A percentile compares a stretch with the other conserved stretches of the same genome.
These are phyloP conservation scores for Prunus armeniaca DNA, from an alignment of 306 rosid species.

Conservation along the genomic window DNA sequence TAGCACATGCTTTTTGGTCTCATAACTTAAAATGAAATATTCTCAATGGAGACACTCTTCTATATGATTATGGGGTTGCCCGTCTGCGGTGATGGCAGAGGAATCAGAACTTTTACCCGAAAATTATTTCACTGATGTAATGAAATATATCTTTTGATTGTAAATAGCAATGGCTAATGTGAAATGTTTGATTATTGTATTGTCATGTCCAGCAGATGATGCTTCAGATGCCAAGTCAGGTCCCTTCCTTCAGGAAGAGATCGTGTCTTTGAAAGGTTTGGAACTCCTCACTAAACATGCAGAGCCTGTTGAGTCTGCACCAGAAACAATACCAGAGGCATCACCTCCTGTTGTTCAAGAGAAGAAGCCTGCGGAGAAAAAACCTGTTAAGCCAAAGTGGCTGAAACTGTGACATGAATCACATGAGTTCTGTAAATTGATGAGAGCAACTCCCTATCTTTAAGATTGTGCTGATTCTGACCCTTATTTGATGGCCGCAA, in stretches of 20 bases:
- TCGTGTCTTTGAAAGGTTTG: conserved; percentile 65
- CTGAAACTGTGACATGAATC: conserved; percentile 55
- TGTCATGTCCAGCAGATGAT: conserved; percentile 40
- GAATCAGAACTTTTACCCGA: background rate
- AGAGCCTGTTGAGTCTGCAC: conserved; percentile 32
- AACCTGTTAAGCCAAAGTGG: conserved; percentile 82
- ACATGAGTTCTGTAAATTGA: background rate
- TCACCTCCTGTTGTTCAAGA: conserved; percentile 52
- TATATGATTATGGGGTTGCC: background rate
- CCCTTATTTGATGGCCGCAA: background rate
- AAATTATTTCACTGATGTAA: background rate
- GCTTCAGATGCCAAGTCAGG: conserved; percentile 30
- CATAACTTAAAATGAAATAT: background rate
- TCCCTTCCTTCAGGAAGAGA: conserved; percentile 59
- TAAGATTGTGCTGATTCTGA: background rate
- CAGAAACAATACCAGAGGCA: conserved; percentile 28
- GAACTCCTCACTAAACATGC: conserved; percentile 36
- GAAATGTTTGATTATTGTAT: background rate
- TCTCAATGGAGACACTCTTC: background rate
- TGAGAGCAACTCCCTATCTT: background rate
- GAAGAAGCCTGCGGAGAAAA: conserved; percentile 62
- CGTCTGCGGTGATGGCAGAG: background rate
- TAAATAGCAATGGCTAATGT: background rate
- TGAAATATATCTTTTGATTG: background rate
- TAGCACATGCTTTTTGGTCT: conserved; percentile 20